Evolutionary conservation across 768 basidiomycete genomes (phyloP).

Genomic region (Pulveroboletus sp.): DNA sequence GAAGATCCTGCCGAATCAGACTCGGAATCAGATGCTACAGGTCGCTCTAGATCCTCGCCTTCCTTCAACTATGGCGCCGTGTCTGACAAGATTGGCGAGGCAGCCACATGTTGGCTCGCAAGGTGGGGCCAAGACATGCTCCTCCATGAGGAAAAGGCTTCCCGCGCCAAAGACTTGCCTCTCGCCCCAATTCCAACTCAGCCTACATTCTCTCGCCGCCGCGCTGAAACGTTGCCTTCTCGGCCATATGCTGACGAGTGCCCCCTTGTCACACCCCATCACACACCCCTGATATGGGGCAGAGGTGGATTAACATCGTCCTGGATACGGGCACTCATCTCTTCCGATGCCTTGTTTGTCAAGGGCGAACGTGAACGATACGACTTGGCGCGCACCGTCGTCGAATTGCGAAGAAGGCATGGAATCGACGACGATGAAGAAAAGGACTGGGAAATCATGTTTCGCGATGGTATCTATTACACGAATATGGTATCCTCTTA

Average conservation of each 20-base stretch:
- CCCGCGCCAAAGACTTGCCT: conserved; percentile 13
- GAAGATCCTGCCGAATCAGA: conserved; percentile 37
- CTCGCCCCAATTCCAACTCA: conserved; percentile 15
- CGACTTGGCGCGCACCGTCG: conserved; percentile 67
- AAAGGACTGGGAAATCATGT: conserved; percentile 64
- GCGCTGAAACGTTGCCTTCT: conserved; percentile 29
- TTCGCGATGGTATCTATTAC: conserved; percentile 79
- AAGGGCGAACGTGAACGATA: conserved; percentile 79
- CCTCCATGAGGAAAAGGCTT: conserved; percentile 49
- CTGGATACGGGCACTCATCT: conserved; percentile 74
- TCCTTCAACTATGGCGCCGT: conserved; percentile 81
- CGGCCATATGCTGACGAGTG: conserved; percentile 16
- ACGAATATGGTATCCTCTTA: conserved; percentile 66
- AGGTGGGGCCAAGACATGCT: conserved; percentile 85
- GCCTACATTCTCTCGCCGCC: conserved; percentile 18
- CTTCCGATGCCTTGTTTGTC: conserved; percentile 79
- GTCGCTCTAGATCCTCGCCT: conserved; percentile 24
- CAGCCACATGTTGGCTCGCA: conserved; percentile 82
- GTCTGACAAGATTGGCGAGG: conserved; percentile 89
- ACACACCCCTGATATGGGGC: conserved; percentile 64
- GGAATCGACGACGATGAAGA: conserved; percentile 65
- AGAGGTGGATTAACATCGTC: conserved; percentile 66
- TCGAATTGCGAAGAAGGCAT: conserved; percentile 65
- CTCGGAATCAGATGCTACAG: conserved; percentile 25
- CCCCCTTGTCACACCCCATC: conserved; percentile 11